Conservation (phyloP, 148 eudicot species). For the Chenopodium berlandieri region DNA sequence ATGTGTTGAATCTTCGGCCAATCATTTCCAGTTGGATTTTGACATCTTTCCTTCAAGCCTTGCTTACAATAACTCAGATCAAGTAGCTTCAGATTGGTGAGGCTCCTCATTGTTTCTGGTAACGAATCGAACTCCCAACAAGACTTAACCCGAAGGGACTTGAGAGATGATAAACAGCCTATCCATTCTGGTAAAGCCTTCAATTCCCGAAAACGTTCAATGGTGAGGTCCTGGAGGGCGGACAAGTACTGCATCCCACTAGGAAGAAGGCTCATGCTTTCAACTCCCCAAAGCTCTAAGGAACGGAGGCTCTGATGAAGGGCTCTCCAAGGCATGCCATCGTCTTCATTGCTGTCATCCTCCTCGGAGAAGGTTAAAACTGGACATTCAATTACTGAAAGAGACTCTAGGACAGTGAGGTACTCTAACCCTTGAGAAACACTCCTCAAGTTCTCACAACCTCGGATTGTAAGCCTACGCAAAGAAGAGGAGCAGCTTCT, state of each 20-base stretch:
- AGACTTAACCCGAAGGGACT: not conserved
- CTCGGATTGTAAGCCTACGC: not conserved
- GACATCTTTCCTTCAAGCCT: slow-evolving; percentile 8
- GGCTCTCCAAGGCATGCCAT: slow-evolving; percentile 8
- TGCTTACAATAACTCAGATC: not conserved
- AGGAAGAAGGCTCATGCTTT: not conserved
- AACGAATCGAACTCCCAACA: not conserved
- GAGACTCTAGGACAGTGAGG: slow-evolving; percentile 19
- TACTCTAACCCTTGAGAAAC: slow-evolving; percentile 23
- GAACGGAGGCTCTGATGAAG: not conserved
- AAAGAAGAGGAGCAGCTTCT: slow-evolving; percentile 16
- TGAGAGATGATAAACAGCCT: slow-evolving; percentile 5
- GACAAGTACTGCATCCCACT: slow-evolving; percentile 8
- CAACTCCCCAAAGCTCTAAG: not conserved
- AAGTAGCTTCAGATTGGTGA: slow-evolving; percentile 12
- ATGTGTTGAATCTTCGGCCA: slow-evolving; percentile 20
- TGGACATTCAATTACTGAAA: not conserved
- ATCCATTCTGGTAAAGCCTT: slow-evolving; percentile 14
- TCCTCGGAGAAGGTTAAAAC: not conserved
- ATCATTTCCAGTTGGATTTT: not conserved
- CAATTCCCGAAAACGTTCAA: not conserved
- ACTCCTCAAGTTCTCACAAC: slow-evolving; percentile 6
- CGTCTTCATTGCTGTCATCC: not conserved
- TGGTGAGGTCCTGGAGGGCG: not conserved
- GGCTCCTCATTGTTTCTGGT: slow-evolving; percentile 11